Evolutionary conservation across 2,329 filamentous ascomycete species (phyloP), one percentile per base, ranked within the genome.

Genomic region (Colletotrichum tamarilloi): DNA sequence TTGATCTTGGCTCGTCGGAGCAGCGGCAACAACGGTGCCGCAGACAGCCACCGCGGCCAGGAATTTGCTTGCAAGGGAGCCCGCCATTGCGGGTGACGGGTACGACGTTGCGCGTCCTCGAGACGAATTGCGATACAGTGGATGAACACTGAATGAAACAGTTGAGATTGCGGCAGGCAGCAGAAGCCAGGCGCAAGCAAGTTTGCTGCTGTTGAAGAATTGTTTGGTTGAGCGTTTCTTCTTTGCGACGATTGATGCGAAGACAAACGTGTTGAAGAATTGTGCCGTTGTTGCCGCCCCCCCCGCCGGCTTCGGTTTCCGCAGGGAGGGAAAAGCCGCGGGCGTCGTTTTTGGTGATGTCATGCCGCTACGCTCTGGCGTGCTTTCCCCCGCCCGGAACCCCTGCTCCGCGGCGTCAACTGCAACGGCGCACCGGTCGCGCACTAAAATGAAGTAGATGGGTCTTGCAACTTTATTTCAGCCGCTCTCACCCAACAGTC

Each of bases 361-460:
- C 71, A 73, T 73, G 67, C 56, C 22, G 32, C n/a, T 42, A 16
- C 46, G 60, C 55, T 73, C 71, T 73, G 71, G 71, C 71, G 56
- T 73, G 71, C 67, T 65, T 55, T 46, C 53, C 67, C 70, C 66
- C 67, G 53, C 70, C 59, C 55, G 30, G 60, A 64, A 35, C 26
- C 66, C 65, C 53, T 32, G 60, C 59, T 62, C 60, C 53, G n/a
- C 28, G 32, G 30, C 30, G 55, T 53, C 26, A 59, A n/a, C 55
- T 14, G 62, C 62, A 62, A 42, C 67, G 59, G 70, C 49, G 52
- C 46, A 35, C 55, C 14, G 22, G 42, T 49, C 42, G 22, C 12
- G 38, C 52, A 53, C 19, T 19, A 26, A 24, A 26, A 24, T 24
- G 46, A 42, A 24, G n/a, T 46, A 35, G 66, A 57, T 35, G 35